phyloP scores from a whole-genome alignment of 2,329 filamentous ascomycete species.

The Penicillium crustosum region DNA sequence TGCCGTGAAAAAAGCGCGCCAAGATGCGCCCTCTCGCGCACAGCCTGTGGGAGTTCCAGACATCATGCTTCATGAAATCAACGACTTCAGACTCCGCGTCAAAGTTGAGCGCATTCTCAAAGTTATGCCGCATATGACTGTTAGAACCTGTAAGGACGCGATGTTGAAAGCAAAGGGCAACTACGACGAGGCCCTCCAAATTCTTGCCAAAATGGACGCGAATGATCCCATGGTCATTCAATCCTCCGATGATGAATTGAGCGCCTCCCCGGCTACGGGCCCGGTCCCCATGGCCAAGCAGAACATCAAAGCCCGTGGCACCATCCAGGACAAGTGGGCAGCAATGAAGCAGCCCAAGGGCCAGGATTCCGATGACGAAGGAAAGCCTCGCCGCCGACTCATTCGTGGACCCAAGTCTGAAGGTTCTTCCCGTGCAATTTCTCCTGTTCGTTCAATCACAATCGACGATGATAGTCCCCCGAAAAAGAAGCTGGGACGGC shows the following conservation, averaged over 20 bases:
- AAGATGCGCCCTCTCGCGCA: conserved; percentile 48
- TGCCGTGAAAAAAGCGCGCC: conserved; percentile 42
- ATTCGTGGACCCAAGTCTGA: conserved; percentile 37
- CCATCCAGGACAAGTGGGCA: conserved; percentile 61
- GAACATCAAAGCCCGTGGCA: conserved; percentile 54
- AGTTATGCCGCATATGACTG: conserved; percentile 49
- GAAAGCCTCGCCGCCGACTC: conserved; percentile 39
- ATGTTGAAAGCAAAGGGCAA: conserved; percentile 53
- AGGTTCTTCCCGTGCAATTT: conserved; percentile 24
- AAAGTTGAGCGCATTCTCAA: conserved; percentile 55
- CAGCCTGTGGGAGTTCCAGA: conserved; percentile 43
- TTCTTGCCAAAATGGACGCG: conserved; percentile 39
- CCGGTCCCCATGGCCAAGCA: conserved; percentile 45
- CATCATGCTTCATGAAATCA: conserved; percentile 51
- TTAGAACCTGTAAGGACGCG: conserved; percentile 52
- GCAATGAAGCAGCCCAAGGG: conserved; percentile 42
- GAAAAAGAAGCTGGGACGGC: conserved; percentile 37
- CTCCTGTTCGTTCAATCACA: conserved; percentile 23
- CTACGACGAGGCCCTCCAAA: conserved; percentile 55
- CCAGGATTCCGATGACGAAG: conserved; percentile 25
- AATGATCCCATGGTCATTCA: conserved; percentile 14
- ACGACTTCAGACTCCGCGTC: conserved; percentile 49
- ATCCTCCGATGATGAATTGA: conserved; percentile 46
- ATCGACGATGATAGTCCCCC: conserved; percentile 23
- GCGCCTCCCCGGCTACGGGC: conserved; percentile 19